Evolutionary conservation across 2,329 filamentous ascomycete species (phyloP).

Genomic region (Incumbomyces lentus): DNA sequence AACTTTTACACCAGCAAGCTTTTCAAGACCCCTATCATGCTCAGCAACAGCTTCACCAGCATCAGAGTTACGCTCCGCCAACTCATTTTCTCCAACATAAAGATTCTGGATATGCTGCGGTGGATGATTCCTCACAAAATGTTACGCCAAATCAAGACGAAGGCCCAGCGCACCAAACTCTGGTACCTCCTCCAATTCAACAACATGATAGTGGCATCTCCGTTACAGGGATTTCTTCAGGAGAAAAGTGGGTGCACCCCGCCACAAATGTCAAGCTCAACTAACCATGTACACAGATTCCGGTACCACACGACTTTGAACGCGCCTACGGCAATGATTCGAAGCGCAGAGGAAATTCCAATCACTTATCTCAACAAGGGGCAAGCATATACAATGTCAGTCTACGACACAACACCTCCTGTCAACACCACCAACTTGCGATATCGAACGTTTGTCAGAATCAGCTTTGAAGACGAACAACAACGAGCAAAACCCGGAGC

Average conservation of each 20-base stretch:
- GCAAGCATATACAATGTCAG: constrained; percentile 78
- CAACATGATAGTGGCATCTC: constrained; percentile 22
- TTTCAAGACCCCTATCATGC: constrained; percentile 10
- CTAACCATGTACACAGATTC: constrained; percentile 46
- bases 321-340: constrained; percentile 93
- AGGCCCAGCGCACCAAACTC: constrained; percentile 8
- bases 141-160: constrained; percentile 18
- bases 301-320: constrained; percentile 84
- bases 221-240: constrained; percentile 22
- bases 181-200: constrained; percentile 25
- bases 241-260: constrained; percentile 43
- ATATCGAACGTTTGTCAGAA: constrained; percentile 85
- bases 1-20: constrained; percentile 27
- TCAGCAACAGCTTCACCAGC: constrained; percentile 49
- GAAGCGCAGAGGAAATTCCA: constrained; percentile 77
- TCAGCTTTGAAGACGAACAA: constrained; percentile 94
- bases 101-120: constrained; percentile 66
- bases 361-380: constrained; percentile 98
- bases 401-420: constrained; percentile 64
- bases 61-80: constrained; percentile 22
- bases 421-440: constrained; percentile 50
- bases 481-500: constrained; percentile 72
- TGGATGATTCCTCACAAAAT: constrained; percentile 58
- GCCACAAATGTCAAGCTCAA: constrained; percentile 2
- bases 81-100: constrained; percentile 66